A percentile compares a stretch with the other conserved stretches of the same genome.
These are phyloP conservation scores for Extremus antarcticus DNA, from an alignment of 495 filamentous ascomycete species.

Conservation along the genomic window DNA sequence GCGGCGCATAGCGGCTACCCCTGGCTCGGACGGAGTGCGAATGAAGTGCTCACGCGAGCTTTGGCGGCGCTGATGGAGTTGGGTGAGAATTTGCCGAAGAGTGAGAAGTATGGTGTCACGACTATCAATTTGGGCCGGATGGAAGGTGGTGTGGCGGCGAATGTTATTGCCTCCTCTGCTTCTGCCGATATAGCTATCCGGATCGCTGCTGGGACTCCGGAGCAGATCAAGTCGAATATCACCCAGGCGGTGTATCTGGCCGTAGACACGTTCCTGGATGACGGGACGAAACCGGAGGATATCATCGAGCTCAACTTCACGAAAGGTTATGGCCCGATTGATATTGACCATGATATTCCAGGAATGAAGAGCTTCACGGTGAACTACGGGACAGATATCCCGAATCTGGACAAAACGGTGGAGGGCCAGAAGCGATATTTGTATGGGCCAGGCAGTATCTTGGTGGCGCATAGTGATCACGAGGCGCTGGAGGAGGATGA, in stretches of 20 bases:
- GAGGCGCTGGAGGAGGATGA: conserved; percentile 65
- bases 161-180: conserved; percentile 73
- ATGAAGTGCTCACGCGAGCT: conserved; percentile 59
- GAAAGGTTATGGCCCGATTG: conserved; percentile 58
- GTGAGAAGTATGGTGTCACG: conserved; percentile 67
- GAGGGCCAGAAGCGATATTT: conserved; percentile 67
- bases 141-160: conserved; percentile 72
- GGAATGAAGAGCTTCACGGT: conserved; percentile 71
- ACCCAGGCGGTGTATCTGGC: conserved; percentile 40
- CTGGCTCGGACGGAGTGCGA: conserved; percentile 69
- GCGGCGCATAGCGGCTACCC: conserved; percentile 88
- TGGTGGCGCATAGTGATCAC: conserved; percentile 79
- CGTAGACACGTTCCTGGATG: conserved; percentile 35
- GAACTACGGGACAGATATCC: conserved; percentile 90
- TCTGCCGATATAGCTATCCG: conserved; percentile 55
- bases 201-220: conserved; percentile 60
- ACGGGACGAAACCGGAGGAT: conserved; percentile 47
- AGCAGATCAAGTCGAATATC: conserved; percentile 45
- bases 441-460: conserved; percentile 80
- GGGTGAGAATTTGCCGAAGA: conserved; percentile 52
- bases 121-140: conserved; percentile 77
- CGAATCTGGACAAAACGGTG: conserved; percentile 48
- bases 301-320: conserved; percentile 50
- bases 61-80: conserved; percentile 51
- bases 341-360: conserved; percentile 68